These are phyloP conservation scores for Mycena sp. DNA, from an alignment of 1,284 basidiomycete species.

Conservation along the genomic window DNA sequence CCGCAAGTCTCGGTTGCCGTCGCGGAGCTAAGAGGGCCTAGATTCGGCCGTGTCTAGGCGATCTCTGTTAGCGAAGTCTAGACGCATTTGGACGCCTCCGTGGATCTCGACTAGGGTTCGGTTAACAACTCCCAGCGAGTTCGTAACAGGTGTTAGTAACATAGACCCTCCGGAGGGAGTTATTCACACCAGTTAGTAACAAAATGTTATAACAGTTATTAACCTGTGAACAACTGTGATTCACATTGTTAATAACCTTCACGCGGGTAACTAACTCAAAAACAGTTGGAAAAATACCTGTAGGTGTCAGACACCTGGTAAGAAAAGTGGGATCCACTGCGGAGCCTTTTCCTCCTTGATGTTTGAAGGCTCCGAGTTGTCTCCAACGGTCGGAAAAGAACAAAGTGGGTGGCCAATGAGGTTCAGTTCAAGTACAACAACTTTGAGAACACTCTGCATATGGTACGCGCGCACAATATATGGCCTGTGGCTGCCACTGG, in stretches of 20 bases:
- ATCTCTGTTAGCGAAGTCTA: too few species aligned
- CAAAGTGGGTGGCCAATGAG: not conserved
- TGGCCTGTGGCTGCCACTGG: too few species aligned
- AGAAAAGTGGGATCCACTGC: too few species aligned
- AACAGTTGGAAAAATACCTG: not conserved
- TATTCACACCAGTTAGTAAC: not conserved
- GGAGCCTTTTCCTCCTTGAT: too few species aligned
- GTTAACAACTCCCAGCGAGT: too few species aligned
- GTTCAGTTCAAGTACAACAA: not conserved
- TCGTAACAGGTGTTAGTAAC: not conserved
- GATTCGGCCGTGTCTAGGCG: too few species aligned
- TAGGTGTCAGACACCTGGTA: not conserved
- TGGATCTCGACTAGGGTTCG: too few species aligned
- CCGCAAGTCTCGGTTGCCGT: too few species aligned
- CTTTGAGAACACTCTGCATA: not conserved
- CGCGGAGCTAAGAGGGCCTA: too few species aligned
- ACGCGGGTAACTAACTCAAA: not conserved
- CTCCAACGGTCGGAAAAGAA: not conserved
- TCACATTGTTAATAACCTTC: not conserved
- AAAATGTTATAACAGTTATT: constrained; percentile 4
- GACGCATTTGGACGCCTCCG: too few species aligned
- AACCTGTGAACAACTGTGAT: constrained; percentile 2
- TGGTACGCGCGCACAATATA: too few species aligned
- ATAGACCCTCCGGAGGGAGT: not conserved
- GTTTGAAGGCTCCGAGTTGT: too few species aligned